Evolutionary conservation across 306 rosid genomes (phyloP).

Genomic region (Prunus davidiana): DNA sequence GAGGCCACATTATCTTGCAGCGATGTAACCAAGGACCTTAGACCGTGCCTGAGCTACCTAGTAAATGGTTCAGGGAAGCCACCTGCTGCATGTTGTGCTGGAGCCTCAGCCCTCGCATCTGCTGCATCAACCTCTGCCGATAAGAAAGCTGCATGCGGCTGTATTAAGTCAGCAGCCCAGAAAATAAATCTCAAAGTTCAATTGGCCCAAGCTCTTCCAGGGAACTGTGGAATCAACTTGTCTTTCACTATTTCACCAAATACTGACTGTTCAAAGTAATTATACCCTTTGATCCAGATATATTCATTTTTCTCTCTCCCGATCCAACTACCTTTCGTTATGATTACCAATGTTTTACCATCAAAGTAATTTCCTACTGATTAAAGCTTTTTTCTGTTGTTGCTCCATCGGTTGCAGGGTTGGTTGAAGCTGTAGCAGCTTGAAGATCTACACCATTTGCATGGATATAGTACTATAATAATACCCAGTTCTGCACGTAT

Average conservation of each 20-base stretch:
- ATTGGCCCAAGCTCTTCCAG: slow-evolving; percentile 63
- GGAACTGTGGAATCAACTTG: slow-evolving; percentile 52
- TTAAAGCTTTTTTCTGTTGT: neutral
- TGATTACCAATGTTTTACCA: neutral
- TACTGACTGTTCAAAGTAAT: slow-evolving; percentile 68
- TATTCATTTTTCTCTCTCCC: neutral
- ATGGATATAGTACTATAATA: no score
- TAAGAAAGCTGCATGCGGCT: slow-evolving; percentile 57
- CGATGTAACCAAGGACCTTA: slow-evolving; percentile 51
- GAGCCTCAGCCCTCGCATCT: slow-evolving; percentile 56
- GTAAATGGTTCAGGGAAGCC: slow-evolving; percentile 66
- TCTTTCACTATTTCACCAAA: slow-evolving; percentile 47
- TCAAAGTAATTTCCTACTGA: neutral
- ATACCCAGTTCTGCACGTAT: neutral
- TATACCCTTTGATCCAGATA: neutral
- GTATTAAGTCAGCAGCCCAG: slow-evolving; percentile 62
- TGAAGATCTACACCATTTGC: neutral
- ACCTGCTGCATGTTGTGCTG: slow-evolving; percentile 60
- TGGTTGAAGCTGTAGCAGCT: neutral
- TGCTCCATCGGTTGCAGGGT: neutral
- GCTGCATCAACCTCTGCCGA: slow-evolving; percentile 51
- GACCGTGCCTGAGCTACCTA: slow-evolving; percentile 66
- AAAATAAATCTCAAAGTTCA: slow-evolving; percentile 37
- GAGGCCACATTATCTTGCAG: slow-evolving; percentile 60
- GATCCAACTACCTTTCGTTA: neutral